Conservation (phyloP, 495 filamentous ascomycete species). For the Parathielavia appendiculata region DNA sequence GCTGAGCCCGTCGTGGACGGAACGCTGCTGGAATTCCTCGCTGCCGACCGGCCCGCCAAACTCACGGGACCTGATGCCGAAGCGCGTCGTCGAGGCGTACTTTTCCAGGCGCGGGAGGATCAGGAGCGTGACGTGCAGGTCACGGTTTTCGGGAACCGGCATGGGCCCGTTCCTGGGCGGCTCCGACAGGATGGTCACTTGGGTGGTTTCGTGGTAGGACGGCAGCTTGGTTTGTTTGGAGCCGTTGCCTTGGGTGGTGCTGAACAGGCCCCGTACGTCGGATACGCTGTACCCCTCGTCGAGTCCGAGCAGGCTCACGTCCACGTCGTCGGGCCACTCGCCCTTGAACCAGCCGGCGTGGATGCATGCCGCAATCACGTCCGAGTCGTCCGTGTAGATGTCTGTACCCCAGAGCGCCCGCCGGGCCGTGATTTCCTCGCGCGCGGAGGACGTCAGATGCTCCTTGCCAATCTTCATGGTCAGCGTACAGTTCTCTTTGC, state of each 20-base stretch:
- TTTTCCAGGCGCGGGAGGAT: slow-evolving; percentile 72
- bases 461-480: slow-evolving; percentile 79
- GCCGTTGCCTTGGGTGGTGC: slow-evolving; percentile 5
- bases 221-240: slow-evolving; percentile 19
- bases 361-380: slow-evolving; percentile 86
- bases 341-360: slow-evolving; percentile 90
- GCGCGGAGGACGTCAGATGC: slow-evolving; percentile 59
- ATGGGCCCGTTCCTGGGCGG: slow-evolving; percentile 49
- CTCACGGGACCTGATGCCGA: slow-evolving; percentile 72
- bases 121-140: slow-evolving; percentile 78
- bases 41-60: slow-evolving; percentile 51
- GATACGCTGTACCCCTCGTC: slow-evolving; percentile 36
- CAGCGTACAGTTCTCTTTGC: slow-evolving; percentile 83
- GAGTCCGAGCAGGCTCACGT: slow-evolving; percentile 60
- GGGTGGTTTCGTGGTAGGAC: slow-evolving; percentile 18
- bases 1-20: slow-evolving; percentile 77
- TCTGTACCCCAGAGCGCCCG: slow-evolving; percentile 87
- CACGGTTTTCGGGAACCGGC: slow-evolving; percentile 54
- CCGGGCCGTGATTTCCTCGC: slow-evolving; percentile 74
- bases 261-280: slow-evolving; percentile 23
- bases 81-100: slow-evolving; percentile 67
- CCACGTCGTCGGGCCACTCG: slow-evolving; percentile 73
- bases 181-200: slow-evolving; percentile 30
- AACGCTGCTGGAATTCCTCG: slow-evolving; percentile 26
- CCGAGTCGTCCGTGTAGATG: slow-evolving; percentile 93